phyloP scores from a whole-genome alignment of 1,284 basidiomycete species.

The Inonotus obliquus region DNA sequence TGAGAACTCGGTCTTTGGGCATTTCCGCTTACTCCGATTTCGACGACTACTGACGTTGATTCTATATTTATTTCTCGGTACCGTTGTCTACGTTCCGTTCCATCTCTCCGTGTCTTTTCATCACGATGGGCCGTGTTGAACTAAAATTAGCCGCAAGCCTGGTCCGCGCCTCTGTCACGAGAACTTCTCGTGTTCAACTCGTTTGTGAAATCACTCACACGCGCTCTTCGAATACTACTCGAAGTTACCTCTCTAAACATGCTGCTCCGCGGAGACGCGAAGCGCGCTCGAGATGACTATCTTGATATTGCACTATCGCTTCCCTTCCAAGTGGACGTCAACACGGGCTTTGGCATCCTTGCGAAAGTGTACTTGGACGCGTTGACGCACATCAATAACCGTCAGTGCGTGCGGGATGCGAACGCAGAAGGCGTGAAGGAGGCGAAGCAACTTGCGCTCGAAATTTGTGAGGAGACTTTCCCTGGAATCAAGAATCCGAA shows the following conservation, averaged over 20 bases:
- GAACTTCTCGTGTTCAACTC: conserved; percentile 98
- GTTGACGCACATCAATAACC: conserved; percentile 80
- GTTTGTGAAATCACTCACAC: conserved; percentile 86
- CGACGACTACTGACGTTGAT: neutral
- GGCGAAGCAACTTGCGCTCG: conserved; percentile 83
- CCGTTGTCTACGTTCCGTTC: conserved; percentile 1
- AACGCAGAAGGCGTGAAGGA: conserved; percentile 75
- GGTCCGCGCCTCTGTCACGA: conserved; percentile 93
- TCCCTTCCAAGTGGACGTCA: conserved; percentile 94
- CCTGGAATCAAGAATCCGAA: conserved; percentile 84
- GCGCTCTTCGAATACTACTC: conserved; percentile 84
- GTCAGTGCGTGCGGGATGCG: conserved; percentile 67
- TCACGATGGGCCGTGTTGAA: neutral
- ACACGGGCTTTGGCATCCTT: conserved; percentile 96
- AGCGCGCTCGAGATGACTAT: conserved; percentile 83
- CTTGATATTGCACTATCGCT: conserved; percentile 88
- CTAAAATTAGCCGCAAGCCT: conserved; percentile 65
- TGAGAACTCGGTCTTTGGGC: neutral
- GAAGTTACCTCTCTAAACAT: conserved; percentile 92
- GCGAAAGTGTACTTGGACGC: conserved; percentile 96
- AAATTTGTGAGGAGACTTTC: conserved; percentile 93
- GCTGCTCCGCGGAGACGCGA: conserved; percentile 84
- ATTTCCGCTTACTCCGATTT: neutral
- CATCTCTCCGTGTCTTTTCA: neutral
- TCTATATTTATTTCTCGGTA: conserved; percentile 5